A percentile compares a stretch with the other conserved stretches of the same genome.
Evolutionary conservation across 176 grass and related monocot genomes (phyloP).

Genomic region (Ampelocalamus luodianensis): DNA sequence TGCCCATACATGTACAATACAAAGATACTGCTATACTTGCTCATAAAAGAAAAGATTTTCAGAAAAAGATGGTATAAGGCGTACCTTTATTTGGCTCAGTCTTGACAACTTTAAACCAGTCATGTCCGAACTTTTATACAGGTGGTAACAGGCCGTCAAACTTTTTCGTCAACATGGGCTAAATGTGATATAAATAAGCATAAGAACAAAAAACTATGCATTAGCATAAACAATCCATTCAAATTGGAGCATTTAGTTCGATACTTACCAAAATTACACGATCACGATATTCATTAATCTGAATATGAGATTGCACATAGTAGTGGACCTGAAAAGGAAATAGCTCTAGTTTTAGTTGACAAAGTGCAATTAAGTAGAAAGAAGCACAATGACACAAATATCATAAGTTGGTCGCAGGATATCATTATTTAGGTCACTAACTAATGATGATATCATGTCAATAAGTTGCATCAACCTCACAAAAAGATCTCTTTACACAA

Average conservation of each 20-base stretch:
- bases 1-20: not conserved
- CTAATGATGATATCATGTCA: constrained; percentile 6
- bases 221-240: constrained; percentile 13
- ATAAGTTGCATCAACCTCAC: constrained; percentile 18
- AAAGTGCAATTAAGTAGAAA: not conserved
- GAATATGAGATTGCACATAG: constrained; percentile 99
- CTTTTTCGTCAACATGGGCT: constrained; percentile 75
- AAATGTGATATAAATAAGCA: constrained; percentile 26
- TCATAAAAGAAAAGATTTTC: not conserved
- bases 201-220: constrained; percentile 15
- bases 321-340: constrained; percentile 78
- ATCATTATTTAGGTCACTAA: constrained; percentile 26
- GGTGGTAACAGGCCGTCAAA: constrained; percentile 54
- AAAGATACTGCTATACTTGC: not conserved
- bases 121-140: constrained; percentile 94
- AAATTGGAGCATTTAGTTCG: not conserved
- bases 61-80: not conserved
- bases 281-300: constrained; percentile 97
- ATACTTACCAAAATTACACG: constrained; percentile 78
- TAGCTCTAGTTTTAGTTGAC: constrained; percentile 30
- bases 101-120: constrained; percentile 88
- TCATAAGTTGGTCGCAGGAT: not conserved
- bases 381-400: constrained; percentile 7
- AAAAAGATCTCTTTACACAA: constrained; percentile 18
- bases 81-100: constrained; percentile 96